Evolutionary conservation across 306 rosid genomes (phyloP).

Genomic region (Begonia fuchsioides): DNA sequence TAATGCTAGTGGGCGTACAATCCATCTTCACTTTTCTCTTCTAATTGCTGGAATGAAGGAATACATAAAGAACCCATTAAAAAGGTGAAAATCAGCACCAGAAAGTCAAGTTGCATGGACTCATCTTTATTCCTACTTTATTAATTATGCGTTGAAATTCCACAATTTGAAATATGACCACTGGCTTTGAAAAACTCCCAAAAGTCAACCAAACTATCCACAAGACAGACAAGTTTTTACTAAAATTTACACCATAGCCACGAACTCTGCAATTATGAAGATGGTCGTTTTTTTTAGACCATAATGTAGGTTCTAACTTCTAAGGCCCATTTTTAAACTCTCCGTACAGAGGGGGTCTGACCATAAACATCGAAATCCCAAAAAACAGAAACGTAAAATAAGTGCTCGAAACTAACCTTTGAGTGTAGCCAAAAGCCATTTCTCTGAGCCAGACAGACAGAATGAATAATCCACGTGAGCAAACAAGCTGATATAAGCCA

Average conservation of each 20-base stretch:
- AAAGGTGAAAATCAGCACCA: too few relatives aligned
- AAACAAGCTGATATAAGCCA: not conserved
- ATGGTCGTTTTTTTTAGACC: not conserved
- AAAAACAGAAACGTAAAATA: too few relatives aligned
- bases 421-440: not conserved
- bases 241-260: not conserved
- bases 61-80: too few relatives aligned
- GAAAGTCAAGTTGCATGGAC: too few relatives aligned
- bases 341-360: too few relatives aligned
- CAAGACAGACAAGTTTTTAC: too few relatives aligned
- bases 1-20: too few relatives aligned
- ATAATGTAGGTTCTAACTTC: not conserved
- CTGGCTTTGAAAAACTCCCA: not conserved
- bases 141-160: not conserved
- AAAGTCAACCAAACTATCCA: not conserved
- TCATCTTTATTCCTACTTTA: not conserved
- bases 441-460: not conserved
- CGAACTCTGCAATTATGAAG: not conserved
- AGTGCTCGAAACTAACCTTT: not conserved
- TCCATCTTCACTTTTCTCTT: too few relatives aligned
- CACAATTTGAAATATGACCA: not conserved
- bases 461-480: not conserved
- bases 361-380: too few relatives aligned
- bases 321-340: not conserved
- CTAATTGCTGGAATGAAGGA: too few relatives aligned